phyloP scores from a whole-genome alignment of 2,329 filamentous ascomycete species.

The Phyllosticta paracitricarpa region DNA sequence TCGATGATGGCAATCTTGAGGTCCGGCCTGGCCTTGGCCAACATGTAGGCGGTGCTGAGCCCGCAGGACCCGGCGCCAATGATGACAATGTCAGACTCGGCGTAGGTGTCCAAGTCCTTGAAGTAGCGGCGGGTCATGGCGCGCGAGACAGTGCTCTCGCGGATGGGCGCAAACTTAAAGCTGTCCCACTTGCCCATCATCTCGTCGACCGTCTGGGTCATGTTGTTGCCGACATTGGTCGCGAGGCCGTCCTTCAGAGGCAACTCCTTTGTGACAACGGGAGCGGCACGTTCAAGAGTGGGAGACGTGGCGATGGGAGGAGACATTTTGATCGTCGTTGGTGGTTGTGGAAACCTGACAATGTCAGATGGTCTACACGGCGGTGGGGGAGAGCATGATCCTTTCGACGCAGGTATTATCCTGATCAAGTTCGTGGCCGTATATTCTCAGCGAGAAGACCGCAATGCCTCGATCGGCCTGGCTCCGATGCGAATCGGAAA shows the following conservation, averaged over 20 bases:
- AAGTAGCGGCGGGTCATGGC: conserved; percentile 95
- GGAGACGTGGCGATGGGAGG: conserved; percentile 60
- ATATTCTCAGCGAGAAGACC: conserved; percentile 63
- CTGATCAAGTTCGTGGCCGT: conserved; percentile 91
- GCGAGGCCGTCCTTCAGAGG: conserved; percentile 32
- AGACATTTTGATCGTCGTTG: conserved; percentile 51
- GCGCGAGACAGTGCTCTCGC: conserved; percentile 83
- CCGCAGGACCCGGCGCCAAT: conserved; percentile 85
- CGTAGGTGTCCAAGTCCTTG: conserved; percentile 74
- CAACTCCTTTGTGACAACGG: conserved; percentile 31
- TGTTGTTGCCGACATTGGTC: conserved; percentile 31
- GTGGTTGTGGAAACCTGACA: conserved; percentile 20
- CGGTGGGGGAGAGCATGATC: conserved; percentile 71
- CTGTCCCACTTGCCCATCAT: conserved; percentile 69
- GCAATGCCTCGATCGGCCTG: conserved; percentile 19
- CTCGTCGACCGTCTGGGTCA: conserved; percentile 49
- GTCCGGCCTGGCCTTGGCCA: conserved; percentile 75
- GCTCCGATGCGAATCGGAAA: conserved; percentile 1
- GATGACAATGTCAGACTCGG: conserved; percentile 90
- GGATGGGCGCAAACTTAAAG: conserved; percentile 78
- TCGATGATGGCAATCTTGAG: conserved; percentile 88
- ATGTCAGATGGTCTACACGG: conserved; percentile 16
- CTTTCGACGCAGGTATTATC: conserved; percentile 96
- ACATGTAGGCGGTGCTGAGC: conserved; percentile 71
- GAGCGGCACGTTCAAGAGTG: conserved; percentile 28